Conservation (phyloP, 805 yeast genomes). For the Starmera amethionina region DNA sequence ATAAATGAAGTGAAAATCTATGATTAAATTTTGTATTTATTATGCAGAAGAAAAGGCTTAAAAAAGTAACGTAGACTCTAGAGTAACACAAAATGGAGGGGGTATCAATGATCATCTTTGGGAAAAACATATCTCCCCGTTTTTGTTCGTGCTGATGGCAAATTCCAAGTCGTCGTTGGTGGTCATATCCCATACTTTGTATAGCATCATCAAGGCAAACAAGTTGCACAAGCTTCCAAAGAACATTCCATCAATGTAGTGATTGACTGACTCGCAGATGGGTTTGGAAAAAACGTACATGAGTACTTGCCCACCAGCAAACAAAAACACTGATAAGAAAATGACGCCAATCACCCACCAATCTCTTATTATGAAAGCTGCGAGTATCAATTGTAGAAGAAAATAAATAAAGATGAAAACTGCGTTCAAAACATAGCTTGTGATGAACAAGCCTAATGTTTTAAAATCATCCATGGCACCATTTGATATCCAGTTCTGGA, state of each 20-base stretch:
- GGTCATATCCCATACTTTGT: slow-evolving; percentile 93
- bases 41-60: no score
- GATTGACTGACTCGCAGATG: slow-evolving; percentile 66
- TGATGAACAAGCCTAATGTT: slow-evolving; percentile 61
- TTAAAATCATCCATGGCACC: slow-evolving; percentile 36
- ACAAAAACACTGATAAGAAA: slow-evolving; percentile 57
- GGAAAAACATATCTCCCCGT: slow-evolving; percentile 21
- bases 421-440: slow-evolving; percentile 65
- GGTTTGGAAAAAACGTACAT: slow-evolving; percentile 56
- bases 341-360: slow-evolving; percentile 92
- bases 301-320: slow-evolving; percentile 71
- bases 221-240: slow-evolving; percentile 75
- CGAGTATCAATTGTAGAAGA: slow-evolving; percentile 58
- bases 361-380: slow-evolving; percentile 57
- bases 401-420: slow-evolving; percentile 52
- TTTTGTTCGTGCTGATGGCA: slow-evolving; percentile 50
- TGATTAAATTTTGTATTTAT: no score
- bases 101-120: neutral
- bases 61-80: no score
- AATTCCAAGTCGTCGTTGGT: slow-evolving; percentile 93
- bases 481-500: slow-evolving; percentile 48
- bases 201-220: slow-evolving; percentile 87
- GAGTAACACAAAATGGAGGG: no score
- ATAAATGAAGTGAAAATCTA: no score
- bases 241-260: slow-evolving; percentile 85